These are phyloP conservation scores for Bryopsis sp. DNA, from an alignment of 139 green algal genomes.

Conservation along the genomic window DNA sequence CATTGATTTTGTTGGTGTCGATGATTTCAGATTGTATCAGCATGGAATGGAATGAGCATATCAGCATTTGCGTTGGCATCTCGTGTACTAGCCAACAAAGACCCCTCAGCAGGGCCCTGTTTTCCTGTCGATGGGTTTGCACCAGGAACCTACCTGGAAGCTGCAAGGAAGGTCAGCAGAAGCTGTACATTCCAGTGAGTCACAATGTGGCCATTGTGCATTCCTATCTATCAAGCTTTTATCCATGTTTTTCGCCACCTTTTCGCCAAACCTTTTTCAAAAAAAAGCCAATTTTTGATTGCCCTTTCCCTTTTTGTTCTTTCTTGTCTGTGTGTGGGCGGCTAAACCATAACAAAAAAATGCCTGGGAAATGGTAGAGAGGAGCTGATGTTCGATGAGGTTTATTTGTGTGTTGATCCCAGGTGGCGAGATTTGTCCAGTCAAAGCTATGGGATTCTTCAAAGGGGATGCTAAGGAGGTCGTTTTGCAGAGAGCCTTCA, in stretches of 20 bases:
- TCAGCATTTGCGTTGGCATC: conserved; percentile 59
- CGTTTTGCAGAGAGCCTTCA: conserved; percentile 51
- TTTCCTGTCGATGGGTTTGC: conserved; percentile 64
- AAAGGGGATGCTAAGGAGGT: conserved; percentile 37
- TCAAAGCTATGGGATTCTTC: conserved; percentile 56
- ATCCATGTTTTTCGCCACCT: too few relatives aligned
- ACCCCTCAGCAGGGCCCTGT: conserved; percentile 19
- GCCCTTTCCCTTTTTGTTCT: too few relatives aligned
- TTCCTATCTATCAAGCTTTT: too few relatives aligned
- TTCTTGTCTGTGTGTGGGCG: too few relatives aligned
- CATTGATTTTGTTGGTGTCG: conserved; percentile 9
- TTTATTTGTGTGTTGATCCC: too few relatives aligned
- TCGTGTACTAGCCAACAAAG: conserved; percentile 30
- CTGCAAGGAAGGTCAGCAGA: conserved; percentile 37
- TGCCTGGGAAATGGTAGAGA: too few relatives aligned
- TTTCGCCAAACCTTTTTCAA: too few relatives aligned
- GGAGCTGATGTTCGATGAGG: too few relatives aligned
- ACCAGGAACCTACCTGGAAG: conserved; percentile 46
- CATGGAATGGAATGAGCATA: conserved; percentile 85
- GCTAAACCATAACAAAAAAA: too few relatives aligned
- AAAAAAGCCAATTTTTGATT: too few relatives aligned
- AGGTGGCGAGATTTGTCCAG: conserved; percentile 54
- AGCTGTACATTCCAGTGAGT: too few relatives aligned
- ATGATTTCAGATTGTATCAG: conserved; percentile 63
- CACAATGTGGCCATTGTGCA: too few relatives aligned